Evolutionary conservation across 176 grass and related monocot species (phyloP).

Genomic region (Saccharum spontaneum): DNA sequence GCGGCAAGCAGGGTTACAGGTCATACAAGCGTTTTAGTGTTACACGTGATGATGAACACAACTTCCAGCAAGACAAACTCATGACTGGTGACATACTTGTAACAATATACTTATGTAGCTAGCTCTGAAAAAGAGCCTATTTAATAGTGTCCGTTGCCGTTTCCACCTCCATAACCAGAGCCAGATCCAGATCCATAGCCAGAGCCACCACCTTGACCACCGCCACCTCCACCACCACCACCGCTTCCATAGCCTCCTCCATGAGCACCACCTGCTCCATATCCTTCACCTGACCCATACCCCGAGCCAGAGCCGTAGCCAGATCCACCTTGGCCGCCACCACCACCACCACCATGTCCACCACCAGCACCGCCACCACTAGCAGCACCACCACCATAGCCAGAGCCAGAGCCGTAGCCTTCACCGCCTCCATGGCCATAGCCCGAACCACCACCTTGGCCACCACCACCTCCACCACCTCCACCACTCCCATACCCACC

Average conservation of each 20-base stretch:
- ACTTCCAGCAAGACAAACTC: background rate
- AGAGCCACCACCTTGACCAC: slow-evolving; percentile 4
- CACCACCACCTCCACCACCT: background rate
- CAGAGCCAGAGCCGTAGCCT: background rate
- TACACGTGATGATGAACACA: background rate
- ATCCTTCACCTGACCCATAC: slow-evolving; percentile 29
- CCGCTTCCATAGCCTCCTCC: slow-evolving; percentile 14
- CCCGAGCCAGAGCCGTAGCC: background rate
- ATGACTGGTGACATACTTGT: background rate
- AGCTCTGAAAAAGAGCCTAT: background rate
- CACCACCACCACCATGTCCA: background rate
- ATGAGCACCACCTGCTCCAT: background rate
- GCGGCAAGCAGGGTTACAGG: slow-evolving; percentile 15
- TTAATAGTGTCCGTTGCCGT: background rate
- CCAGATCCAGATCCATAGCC: slow-evolving; percentile 21
- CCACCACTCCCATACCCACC: background rate
- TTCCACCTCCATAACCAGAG: background rate
- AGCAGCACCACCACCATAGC: background rate
- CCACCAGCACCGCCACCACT: background rate
- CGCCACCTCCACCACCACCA: background rate
- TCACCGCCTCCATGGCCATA: background rate
- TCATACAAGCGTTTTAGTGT: background rate
- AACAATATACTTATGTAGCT: background rate
- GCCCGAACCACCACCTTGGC: background rate
- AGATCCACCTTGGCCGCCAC: background rate